These are phyloP conservation scores for Fusarium tupiense DNA, from an alignment of 2,329 filamentous ascomycete species.

Conservation along the genomic window DNA sequence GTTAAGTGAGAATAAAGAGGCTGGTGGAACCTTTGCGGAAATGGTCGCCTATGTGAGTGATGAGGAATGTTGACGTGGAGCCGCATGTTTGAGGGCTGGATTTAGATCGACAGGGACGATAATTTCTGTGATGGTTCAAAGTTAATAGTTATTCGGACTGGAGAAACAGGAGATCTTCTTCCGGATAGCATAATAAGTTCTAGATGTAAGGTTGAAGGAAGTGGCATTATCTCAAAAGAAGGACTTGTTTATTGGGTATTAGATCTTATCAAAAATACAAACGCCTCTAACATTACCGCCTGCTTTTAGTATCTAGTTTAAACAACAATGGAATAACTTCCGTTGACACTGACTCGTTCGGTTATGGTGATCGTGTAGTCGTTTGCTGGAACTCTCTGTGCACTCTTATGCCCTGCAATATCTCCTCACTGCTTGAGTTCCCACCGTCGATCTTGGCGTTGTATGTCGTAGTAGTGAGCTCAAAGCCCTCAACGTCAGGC, in stretches of 20 bases:
- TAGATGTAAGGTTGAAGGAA: neutral
- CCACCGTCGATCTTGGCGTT: slow-evolving; percentile 40
- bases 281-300: neutral
- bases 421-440: slow-evolving; percentile 49
- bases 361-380: slow-evolving; percentile 11
- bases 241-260: slow-evolving; percentile 4
- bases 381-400: slow-evolving; percentile 50
- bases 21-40: neutral
- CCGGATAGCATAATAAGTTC: too few relatives aligned
- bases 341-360: neutral
- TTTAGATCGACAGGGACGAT: neutral
- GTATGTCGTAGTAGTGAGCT: slow-evolving; percentile 46
- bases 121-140: neutral
- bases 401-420: slow-evolving; percentile 52
- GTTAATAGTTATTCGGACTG: neutral
- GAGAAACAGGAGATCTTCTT: neutral
- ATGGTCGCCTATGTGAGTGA: neutral
- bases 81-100: neutral
- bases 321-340: neutral
- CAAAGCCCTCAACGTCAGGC: slow-evolving; percentile 47
- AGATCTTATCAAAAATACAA: neutral
- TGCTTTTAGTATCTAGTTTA: neutral
- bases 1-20: neutral
- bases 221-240: neutral
- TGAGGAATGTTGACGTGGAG: neutral